Conservation (phyloP, 2,329 filamentous ascomycete species). For the Aspergillus texensis region DNA sequence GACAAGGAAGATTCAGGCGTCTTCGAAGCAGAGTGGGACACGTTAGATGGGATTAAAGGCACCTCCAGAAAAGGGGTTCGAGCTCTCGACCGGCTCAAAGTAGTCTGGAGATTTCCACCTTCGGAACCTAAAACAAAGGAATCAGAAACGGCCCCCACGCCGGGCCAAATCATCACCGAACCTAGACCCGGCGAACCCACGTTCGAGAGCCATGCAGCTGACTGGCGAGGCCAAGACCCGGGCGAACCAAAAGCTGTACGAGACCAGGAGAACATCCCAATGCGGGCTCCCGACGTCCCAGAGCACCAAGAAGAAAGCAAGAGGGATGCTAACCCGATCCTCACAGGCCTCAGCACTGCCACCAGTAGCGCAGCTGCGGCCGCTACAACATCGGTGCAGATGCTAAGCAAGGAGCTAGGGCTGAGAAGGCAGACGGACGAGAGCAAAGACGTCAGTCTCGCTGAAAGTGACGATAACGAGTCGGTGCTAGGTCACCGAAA, state of each 20-base stretch:
- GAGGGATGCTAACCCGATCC: constrained; percentile 10
- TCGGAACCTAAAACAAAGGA: constrained; percentile 17
- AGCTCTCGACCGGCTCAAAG: constrained; percentile 78
- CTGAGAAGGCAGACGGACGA: constrained; percentile 66
- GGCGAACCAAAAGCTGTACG: constrained; percentile 29
- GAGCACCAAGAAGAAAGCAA: constrained; percentile 9
- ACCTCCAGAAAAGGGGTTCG: constrained; percentile 78
- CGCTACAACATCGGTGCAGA: constrained; percentile 16
- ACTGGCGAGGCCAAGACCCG: constrained; percentile 69
- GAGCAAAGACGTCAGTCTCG: constrained; percentile 69
- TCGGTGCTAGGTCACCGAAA: constrained; percentile 23
- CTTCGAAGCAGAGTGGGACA: constrained; percentile 72
- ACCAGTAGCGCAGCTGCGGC: constrained; percentile 19
- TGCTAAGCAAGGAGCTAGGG: constrained; percentile 63
- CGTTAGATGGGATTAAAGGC: constrained; percentile 94
- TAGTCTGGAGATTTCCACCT: constrained; percentile 72
- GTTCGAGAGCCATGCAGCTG: constrained; percentile 67
- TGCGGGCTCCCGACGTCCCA: background rate
- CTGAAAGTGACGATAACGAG: constrained; percentile 62
- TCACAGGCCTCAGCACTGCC: constrained; percentile 16
- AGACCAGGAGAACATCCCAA: constrained; percentile 20
- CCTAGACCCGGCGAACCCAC: constrained; percentile 70
- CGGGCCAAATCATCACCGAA: constrained; percentile 59
- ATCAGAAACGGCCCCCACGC: constrained; percentile 22
- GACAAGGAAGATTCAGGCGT: constrained; percentile 69